Evolutionary conservation across 2,329 filamentous ascomycete genomes (phyloP), one percentile per base, ranked within the genome.

Genomic region (Curvularia eragrostidis): DNA sequence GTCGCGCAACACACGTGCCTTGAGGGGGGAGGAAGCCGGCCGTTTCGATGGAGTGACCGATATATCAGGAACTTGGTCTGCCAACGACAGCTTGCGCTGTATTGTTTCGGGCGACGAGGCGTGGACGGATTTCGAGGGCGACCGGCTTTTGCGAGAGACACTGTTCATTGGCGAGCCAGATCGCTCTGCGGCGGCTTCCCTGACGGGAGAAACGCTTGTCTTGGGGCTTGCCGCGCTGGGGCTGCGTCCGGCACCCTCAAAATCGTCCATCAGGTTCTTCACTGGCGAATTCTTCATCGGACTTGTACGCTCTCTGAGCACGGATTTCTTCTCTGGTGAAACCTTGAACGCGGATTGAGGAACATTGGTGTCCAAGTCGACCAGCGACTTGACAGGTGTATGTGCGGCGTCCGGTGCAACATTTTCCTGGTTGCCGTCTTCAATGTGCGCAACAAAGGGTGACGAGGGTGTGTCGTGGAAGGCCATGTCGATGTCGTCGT

Each of bases 361-460:
- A 2, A 66, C 59, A 30, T 71, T 62, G 39, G 73, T 68, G 5
- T 72, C 66, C 8, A 69, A 62, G 28, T 69, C 60, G 30, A 55
- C 42, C 28, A 67, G 52, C 28, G 52, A 49, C 53, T 74, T 77
- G 3, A 58, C 52, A 6, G 74, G 73, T 5, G 72, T 65, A 9
- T 55, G 53, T 23, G 59, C 61, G 48, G 57, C 44, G 32, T 56
- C 54, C 1, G 73, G 72, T 23, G 72, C 68, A 52, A 76, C 62
- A 38, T 77, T 78, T 52, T 78, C 76, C 51, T 77, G 75, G 59
- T 77, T 64, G 24, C 77, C 74, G 24, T 66, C 57, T 18, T 78
- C 77, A 49, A 82, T 67, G 52, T 82, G 76, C 41, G 77, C 72
- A n/a, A 81, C 67, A 65, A 83, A 83, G 13, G 81, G 81, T 36